A percentile compares a stretch with the other conserved stretches of the same genome.
phyloP scores from a whole-genome alignment of 768 basidiomycete genomes.

The Amanita rubescens region DNA sequence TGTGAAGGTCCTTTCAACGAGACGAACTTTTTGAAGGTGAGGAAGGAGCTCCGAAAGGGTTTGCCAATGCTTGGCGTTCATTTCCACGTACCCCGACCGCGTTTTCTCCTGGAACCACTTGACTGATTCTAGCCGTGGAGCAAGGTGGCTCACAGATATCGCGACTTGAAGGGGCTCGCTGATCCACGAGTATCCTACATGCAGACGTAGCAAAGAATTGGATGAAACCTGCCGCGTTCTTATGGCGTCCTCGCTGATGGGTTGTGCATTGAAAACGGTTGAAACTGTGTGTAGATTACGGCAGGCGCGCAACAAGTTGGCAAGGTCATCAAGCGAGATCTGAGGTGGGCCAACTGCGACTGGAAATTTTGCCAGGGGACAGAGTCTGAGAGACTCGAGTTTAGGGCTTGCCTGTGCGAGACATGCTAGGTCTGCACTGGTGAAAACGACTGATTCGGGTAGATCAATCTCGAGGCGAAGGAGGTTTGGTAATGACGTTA shows the following conservation, averaged over 20 bases:
- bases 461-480: constrained; percentile 69
- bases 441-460: constrained; percentile 66
- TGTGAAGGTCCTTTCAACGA: constrained; percentile 47
- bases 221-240: constrained; percentile 46
- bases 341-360: constrained; percentile 41
- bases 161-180: constrained; percentile 61
- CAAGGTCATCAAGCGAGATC: constrained; percentile 57
- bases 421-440: constrained; percentile 48
- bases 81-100: constrained; percentile 61
- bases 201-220: constrained; percentile 58
- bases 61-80: constrained; percentile 64
- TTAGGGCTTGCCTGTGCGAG: constrained; percentile 58
- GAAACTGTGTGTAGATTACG: constrained; percentile 56
- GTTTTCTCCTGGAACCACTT: constrained; percentile 79
- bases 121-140: constrained; percentile 60
- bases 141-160: constrained; percentile 70
- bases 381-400: constrained; percentile 61
- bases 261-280: constrained; percentile 54
- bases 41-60: constrained; percentile 61
- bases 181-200: constrained; percentile 71
- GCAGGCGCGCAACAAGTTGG: constrained; percentile 51
- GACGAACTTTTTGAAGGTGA: constrained; percentile 61
- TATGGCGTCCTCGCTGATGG: constrained; percentile 38
- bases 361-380: constrained; percentile 62
- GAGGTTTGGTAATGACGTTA: constrained; percentile 47